Evolutionary conservation across 768 basidiomycete genomes (phyloP), one percentile per base, ranked within the genome.

Genomic region (Dentipellis sp.): DNA sequence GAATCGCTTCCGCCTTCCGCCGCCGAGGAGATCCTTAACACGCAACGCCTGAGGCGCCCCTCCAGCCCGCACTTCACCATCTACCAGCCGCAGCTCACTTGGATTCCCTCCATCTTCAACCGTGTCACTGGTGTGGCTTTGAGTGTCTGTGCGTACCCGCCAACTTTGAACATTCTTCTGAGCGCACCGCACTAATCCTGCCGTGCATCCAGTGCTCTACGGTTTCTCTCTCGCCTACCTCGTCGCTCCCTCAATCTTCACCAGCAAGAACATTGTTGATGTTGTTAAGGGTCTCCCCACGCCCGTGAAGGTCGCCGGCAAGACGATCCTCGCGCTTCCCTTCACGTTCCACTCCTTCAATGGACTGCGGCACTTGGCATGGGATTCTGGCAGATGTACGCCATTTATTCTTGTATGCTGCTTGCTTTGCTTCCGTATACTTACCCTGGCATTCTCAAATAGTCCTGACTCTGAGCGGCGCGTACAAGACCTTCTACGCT

Each of bases 11-110:
- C 84, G 1, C 76, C 86, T 1, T 75, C 83, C 0, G 77, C 81
- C 0, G 72, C 75, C 10, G 67, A 73, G 37, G 76, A 75, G 4
- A 87, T 93, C 60, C 76, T 97, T 64, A 95, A 98, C 78, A 71
- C 79, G 62, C 94, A 98, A 70, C 88, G 97, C 61, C 72, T 91
- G 51, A 75, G 76, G 50, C 87, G 97, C n/a, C 95, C 97, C 16
- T 88, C 80, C 59, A 90, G 88, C 65, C 97, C 97, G 9, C 94
- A 97, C 70, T 88, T 93, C 68, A 93, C 93, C 55, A 98, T 99
- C 72, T 99, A 99, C 74, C 87, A 94, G 66, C 89, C 88, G 1
- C 91, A 98, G 72, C 71, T 98, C 49, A 97, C 95, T 37, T 95
- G 91, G 91, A 12, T 90, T 54, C 78, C 72, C 4, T 97, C 93